These are phyloP conservation scores for Asterophora lycoperdoides DNA, from an alignment of 768 basidiomycete genomes.

Conservation along the genomic window DNA sequence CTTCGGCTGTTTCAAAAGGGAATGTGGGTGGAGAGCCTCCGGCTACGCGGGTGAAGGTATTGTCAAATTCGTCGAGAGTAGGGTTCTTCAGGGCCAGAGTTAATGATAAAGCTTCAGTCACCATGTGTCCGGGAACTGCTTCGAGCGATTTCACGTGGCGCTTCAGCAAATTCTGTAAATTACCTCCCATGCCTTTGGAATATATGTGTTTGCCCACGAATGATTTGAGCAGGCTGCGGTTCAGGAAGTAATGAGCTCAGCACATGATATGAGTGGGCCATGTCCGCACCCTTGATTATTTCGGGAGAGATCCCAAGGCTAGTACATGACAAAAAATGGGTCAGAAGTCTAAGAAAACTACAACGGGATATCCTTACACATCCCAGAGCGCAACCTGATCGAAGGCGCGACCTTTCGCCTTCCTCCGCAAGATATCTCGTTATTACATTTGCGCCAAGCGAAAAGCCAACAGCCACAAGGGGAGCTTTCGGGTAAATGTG, in stretches of 20 bases:
- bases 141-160: conserved; percentile 46
- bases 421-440: conserved; percentile 89
- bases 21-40: conserved; percentile 62
- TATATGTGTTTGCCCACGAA: conserved; percentile 64
- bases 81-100: conserved; percentile 48
- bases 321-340: conserved; percentile 15
- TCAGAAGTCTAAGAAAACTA: background rate
- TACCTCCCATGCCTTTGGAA: conserved; percentile 74
- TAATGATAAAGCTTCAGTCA: conserved; percentile 44
- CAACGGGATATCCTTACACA: conserved; percentile 52
- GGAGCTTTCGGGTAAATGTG: conserved; percentile 73
- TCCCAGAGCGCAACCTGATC: conserved; percentile 63
- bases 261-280: conserved; percentile 8
- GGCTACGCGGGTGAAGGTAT: conserved; percentile 59
- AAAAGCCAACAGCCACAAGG: conserved; percentile 86
- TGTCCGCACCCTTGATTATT: conserved; percentile 43
- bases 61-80: conserved; percentile 55
- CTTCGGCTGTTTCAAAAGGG: conserved; percentile 42
- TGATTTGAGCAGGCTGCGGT: conserved; percentile 46
- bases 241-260: conserved; percentile 7
- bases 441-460: conserved; percentile 88
- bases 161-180: conserved; percentile 56
- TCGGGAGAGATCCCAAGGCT: conserved; percentile 52
- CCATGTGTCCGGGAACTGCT: conserved; percentile 45
- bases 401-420: conserved; percentile 55